These are phyloP conservation scores for Clarkia xantiana DNA, from an alignment of 345 rosid species.

Conservation along the genomic window DNA sequence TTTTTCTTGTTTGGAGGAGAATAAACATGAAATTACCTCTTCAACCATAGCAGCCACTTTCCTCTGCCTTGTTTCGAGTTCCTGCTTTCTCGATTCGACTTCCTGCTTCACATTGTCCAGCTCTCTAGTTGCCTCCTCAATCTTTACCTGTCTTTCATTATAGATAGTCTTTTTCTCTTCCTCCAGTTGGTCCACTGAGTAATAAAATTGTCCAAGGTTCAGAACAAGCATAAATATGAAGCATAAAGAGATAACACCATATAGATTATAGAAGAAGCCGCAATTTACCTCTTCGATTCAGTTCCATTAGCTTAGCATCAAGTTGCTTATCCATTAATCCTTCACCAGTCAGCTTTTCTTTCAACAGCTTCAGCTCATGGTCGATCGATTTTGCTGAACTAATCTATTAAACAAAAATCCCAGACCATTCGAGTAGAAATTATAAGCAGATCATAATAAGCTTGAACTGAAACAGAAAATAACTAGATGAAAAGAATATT, in stretches of 20 bases:
- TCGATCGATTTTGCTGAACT: conserved; percentile 71
- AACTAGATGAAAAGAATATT: not conserved
- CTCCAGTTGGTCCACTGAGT: conserved; percentile 49
- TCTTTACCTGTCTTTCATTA: conserved; percentile 43
- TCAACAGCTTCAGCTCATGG: conserved; percentile 54
- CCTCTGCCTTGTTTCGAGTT: conserved; percentile 59
- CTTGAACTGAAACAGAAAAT: conserved; percentile 4
- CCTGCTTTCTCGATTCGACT: conserved; percentile 45
- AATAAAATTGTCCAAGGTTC: conserved; percentile 4
- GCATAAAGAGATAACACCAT: not conserved
- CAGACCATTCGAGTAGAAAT: not conserved
- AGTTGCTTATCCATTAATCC: conserved; percentile 46
- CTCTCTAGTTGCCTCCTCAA: conserved; percentile 38
- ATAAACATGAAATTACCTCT: conserved; percentile 40
- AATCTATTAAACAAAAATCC: conserved; percentile 22
- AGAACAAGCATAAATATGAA: not conserved
- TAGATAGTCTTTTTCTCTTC: conserved; percentile 35
- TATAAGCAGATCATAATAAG: not conserved
- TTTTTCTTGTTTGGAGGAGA: not conserved
- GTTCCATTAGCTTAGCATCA: conserved; percentile 60
- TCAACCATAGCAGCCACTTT: conserved; percentile 57
- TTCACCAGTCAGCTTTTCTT: conserved; percentile 58
- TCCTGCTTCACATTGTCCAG: conserved; percentile 35
- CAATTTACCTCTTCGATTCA: conserved; percentile 46
- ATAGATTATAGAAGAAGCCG: conserved; percentile 7